A percentile compares a stretch with the other conserved stretches of the same genome.
Evolutionary conservation across 768 basidiomycete species (phyloP).

Genomic region (Lactarius indigo): DNA sequence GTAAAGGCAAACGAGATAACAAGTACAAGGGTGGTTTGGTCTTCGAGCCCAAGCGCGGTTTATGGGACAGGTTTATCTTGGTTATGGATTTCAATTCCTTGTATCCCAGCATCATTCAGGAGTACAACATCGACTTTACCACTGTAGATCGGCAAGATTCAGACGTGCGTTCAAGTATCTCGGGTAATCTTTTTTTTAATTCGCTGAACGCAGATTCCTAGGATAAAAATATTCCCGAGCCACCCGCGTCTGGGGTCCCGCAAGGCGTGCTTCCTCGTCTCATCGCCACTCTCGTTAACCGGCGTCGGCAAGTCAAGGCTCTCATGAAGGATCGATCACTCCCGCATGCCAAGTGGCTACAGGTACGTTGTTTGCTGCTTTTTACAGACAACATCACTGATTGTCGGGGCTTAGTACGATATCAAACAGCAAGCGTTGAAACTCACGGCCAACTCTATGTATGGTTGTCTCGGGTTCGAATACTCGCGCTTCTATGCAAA

Average conservation of each 20-base stretch:
- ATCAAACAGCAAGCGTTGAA: slow-evolving; percentile 97
- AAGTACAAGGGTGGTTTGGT: slow-evolving; percentile 99
- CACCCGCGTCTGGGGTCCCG: slow-evolving; percentile 62
- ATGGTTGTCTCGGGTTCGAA: slow-evolving; percentile 97
- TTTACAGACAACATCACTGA: slow-evolving; percentile 4
- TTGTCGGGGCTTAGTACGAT: slow-evolving; percentile 61
- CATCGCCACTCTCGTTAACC: slow-evolving; percentile 92
- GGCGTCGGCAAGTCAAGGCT: slow-evolving; percentile 85
- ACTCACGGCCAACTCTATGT: slow-evolving; percentile 99
- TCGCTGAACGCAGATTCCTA: slow-evolving; percentile 38
- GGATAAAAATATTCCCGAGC: slow-evolving; percentile 88
- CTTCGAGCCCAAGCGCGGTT: slow-evolving; percentile 90
- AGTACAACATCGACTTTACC: slow-evolving; percentile 99
- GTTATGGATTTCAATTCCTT: slow-evolving; percentile 99
- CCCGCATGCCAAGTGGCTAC: slow-evolving; percentile 71
- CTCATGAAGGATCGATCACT: slow-evolving; percentile 88
- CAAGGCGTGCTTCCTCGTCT: slow-evolving; percentile 96
- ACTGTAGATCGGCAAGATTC: slow-evolving; percentile 75
- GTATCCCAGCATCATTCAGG: slow-evolving; percentile 98
- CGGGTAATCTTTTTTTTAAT: neutral
- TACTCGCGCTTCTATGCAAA: slow-evolving; percentile 95
- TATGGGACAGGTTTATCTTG: slow-evolving; percentile 95
- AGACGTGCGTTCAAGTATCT: slow-evolving; percentile 38
- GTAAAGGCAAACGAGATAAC: slow-evolving; percentile 80
- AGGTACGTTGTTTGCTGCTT: slow-evolving; percentile 46